Evolutionary conservation across 768 basidiomycete species (phyloP), one percentile per base, ranked within the genome.

Genomic region (Suillus brevipes): DNA sequence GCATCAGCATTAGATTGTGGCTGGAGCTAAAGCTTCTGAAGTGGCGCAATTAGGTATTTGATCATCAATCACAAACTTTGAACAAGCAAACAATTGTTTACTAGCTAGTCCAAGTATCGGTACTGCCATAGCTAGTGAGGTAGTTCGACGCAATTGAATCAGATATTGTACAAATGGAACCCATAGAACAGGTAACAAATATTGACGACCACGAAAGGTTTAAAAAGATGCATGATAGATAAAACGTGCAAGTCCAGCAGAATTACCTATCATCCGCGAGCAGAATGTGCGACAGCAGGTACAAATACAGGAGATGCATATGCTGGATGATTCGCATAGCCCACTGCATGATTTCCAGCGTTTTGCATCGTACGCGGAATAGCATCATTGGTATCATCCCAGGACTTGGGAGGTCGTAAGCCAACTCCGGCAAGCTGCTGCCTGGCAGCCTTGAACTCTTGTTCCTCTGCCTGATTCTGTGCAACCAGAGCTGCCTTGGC

Each of bases 381-480:
- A 34, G 59, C 62, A 62, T 78, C 75, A 68, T 82, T 84, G 28
- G 83, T 84, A 38, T 87, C 79, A 71, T 85, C 87, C 91, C 91
- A 93, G 3, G 87, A 81, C 74, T 86, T 90, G 60, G 92, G 92
- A 34, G 92, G 92, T 34, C 86, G 87, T 61, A 93, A 74, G 66
- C 89, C 90, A 63, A 94, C 85, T 68, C 83, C 82, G 2, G 87
- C 89, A 55, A 94, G 87, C 74, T 90, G 88, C 78, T 89, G 87
- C 14, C 92, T 85, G 49, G 91, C 92, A 43, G 89, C 87, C 74
- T 85, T 89, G 78, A 94, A 94, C 72, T 94, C 92, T 66, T 84
- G 79, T 73, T 94, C 92, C 74, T 94, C 92, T 53, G 87, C 84
- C 70, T 90, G 88, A 66, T 85, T 90, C 78, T 92, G 89, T n/a